Base-by-base conservation (phyloP, 2,329 filamentous ascomycete genomes). In the Calonectria naviculata region DNA sequence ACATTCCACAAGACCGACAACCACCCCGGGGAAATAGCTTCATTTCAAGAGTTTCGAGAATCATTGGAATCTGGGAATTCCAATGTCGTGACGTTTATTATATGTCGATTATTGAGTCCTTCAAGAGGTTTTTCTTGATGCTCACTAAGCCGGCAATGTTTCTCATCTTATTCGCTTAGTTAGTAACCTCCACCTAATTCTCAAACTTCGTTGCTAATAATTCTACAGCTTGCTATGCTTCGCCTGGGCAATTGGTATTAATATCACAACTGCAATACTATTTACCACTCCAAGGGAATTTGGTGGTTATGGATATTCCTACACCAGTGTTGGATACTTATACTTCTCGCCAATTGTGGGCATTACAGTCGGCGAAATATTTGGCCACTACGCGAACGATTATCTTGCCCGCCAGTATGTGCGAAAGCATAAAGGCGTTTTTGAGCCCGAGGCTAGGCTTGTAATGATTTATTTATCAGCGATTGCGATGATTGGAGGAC, bases 281-380 rank as follows among this genome's bases (percentile, higher is more conserved):
- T 81, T 90, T 10, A 65, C 54, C 8, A 63, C 70, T 6, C 75
- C 74, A 0, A 46, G 13, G 5, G 72, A 60, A 4, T 82, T 83
- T 1, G 85, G 85, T 0, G 78, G 88, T 4, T 89, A 90, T 76
- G 82, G 84, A 15, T 89, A 90, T 75, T 85, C 84, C 0, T 83
- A 85, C 0, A 84, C 84, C 58, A 83, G 87, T 62, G 87, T 90
- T 58, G 89, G 87, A 75, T 85, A 79, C 79, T 89, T 91, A 76
- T 91, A 91, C 80, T 90, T 91, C 77, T 87, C 88, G 0, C 88
- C 88, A 3, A 84, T 91, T 28, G 84, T 90, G 1, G 89, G 85
- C 4, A 85, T 87, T 3, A 76, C 89, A 13, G 79, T 91, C 0
- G 89, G 89, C 28, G 88, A 90, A 80, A 66, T 87, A 0, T 78